These are phyloP conservation scores for Trichoderma polysporum DNA, from an alignment of 2,329 filamentous ascomycete genomes.

Conservation along the genomic window DNA sequence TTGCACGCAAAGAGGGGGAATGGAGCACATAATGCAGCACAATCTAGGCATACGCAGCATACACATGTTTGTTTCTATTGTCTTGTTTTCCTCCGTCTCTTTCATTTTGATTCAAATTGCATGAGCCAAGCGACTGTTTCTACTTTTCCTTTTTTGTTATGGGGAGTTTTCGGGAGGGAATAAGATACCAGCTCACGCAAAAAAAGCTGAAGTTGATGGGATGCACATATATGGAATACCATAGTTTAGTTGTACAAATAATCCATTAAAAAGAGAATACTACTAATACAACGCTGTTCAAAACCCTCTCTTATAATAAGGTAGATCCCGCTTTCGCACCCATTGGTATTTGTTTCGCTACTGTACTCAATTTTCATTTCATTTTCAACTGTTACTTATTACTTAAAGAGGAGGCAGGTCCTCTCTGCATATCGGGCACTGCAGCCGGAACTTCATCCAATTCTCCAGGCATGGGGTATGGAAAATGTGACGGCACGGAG, in stretches of 20 bases:
- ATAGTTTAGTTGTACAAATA: not conserved
- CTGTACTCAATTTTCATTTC: not conserved
- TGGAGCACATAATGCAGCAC: not conserved
- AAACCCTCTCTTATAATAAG: not conserved
- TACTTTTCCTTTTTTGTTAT: not conserved
- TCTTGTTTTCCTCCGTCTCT: not conserved
- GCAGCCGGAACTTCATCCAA: constrained; percentile 90
- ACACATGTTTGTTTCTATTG: not conserved
- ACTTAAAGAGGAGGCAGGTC: constrained; percentile 75
- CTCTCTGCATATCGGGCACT: constrained; percentile 94
- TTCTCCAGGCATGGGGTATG: constrained; percentile 89
- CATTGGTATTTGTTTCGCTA: not conserved
- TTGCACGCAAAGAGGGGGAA: not conserved
- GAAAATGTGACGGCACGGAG: constrained; percentile 93
- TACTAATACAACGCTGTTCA: not conserved
- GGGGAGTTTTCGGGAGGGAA: not conserved
- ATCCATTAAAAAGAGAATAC: not conserved
- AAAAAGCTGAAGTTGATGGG: not conserved
- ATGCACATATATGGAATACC: not conserved
- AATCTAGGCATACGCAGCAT: not conserved
- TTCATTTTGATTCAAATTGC: not conserved
- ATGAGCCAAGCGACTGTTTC: not conserved
- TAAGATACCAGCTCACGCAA: not conserved
- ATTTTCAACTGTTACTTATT: constrained; percentile 18
- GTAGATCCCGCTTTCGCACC: not conserved